Conservation (phyloP, 768 basidiomycete genomes). For the Gelatoporia subvermispora region DNA sequence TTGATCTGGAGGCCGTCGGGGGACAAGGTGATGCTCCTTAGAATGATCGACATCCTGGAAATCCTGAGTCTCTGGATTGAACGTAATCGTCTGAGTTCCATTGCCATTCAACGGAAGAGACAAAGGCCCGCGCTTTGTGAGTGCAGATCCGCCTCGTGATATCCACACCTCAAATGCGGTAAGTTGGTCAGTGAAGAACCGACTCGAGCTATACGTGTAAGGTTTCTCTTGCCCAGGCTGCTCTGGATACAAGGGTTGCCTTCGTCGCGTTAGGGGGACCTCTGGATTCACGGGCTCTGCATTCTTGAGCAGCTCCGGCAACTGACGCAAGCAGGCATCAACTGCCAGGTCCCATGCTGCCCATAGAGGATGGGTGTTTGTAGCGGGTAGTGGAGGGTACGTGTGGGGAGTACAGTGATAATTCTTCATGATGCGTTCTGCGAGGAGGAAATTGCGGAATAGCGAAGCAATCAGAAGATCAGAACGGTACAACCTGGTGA, state of each 20-base stretch:
- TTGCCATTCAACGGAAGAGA: conserved; percentile 55
- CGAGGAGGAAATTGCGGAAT: conserved; percentile 95
- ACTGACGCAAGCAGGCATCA: conserved; percentile 87
- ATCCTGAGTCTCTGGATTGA: conserved; percentile 23
- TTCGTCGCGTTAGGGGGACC: conserved; percentile 11
- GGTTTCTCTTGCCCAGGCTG: conserved; percentile 34
- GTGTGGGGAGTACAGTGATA: conserved; percentile 97
- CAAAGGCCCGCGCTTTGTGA: conserved; percentile 71
- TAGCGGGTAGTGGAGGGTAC: conserved; percentile 84
- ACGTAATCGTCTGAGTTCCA: conserved; percentile 20
- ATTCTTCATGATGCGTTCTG: conserved; percentile 96
- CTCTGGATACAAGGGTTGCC: conserved; percentile 17
- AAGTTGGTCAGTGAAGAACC: conserved; percentile 93
- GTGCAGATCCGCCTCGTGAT: conserved; percentile 82
- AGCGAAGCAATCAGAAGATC: conserved; percentile 94
- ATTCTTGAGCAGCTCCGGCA: conserved; percentile 71
- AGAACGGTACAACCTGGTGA: conserved; percentile 90
- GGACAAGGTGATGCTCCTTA: conserved; percentile 52
- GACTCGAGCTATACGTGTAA: conserved; percentile 76
- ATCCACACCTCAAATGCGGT: conserved; percentile 99
- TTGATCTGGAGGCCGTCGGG: conserved; percentile 92
- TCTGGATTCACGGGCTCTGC: conserved; percentile 18
- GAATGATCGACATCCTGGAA: conserved; percentile 3
- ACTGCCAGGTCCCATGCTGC: conserved; percentile 97
- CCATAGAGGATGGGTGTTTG: conserved; percentile 97